A percentile compares a stretch with the other conserved stretches of the same genome.
Evolutionary conservation across 441 rosid genomes (phyloP).

Genomic region (Brassica hybrid): DNA sequence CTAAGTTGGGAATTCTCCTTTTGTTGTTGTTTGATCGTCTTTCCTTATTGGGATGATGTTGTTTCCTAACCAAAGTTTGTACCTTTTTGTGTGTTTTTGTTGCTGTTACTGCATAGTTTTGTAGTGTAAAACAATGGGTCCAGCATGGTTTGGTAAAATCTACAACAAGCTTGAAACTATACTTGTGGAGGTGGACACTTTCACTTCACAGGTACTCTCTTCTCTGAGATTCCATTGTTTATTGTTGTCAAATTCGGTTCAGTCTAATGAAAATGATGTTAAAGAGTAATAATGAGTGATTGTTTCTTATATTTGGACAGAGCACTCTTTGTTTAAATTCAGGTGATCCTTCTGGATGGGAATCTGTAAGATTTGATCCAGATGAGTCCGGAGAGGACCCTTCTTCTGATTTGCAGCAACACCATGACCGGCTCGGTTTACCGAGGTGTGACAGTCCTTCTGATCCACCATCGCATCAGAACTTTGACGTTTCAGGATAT

Average conservation of each 20-base stretch:
- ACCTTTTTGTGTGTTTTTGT: background rate
- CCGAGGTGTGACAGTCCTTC: constrained; percentile 20
- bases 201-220: constrained; percentile 35
- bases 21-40: background rate
- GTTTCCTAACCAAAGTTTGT: constrained; percentile 7
- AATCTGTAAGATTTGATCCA: constrained; percentile 31
- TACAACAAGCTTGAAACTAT: constrained; percentile 74
- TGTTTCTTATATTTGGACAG: constrained; percentile 34
- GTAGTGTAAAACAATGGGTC: constrained; percentile 49
- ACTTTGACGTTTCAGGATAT: constrained; percentile 29
- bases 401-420: constrained; percentile 20
- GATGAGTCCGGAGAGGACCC: constrained; percentile 30
- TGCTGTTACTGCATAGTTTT: background rate
- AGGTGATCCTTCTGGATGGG: constrained; percentile 48
- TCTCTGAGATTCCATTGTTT: background rate
- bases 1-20: background rate
- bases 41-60: background rate
- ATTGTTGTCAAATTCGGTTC: background rate
- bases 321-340: constrained; percentile 61
- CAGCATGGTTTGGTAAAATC: constrained; percentile 69
- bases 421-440: constrained; percentile 26
- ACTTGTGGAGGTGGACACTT: constrained; percentile 61
- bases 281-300: constrained; percentile 14
- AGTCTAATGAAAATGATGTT: background rate
- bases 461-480: constrained; percentile 39